Conservation (phyloP, 495 filamentous ascomycete genomes). For the Chaetomidium leptoderma region DNA sequence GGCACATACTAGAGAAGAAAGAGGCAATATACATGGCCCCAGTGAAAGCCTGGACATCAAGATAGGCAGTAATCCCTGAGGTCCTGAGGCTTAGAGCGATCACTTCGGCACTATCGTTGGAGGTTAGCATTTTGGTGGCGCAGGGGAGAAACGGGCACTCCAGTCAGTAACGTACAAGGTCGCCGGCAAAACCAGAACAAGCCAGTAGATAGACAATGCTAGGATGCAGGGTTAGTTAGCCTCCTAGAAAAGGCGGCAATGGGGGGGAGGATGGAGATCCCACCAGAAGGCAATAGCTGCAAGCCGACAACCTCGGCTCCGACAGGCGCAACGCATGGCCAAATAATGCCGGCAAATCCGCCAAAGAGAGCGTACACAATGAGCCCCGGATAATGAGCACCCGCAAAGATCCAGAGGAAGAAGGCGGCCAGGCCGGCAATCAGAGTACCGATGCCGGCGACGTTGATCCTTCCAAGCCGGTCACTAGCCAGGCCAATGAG, state of each 20-base stretch:
- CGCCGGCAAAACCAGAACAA: slow-evolving; percentile 64
- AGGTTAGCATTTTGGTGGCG: background rate
- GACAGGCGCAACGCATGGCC: slow-evolving; percentile 69
- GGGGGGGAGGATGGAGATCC: background rate
- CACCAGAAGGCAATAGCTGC: slow-evolving; percentile 61
- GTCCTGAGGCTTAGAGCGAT: slow-evolving; percentile 66
- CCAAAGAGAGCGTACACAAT: slow-evolving; percentile 71
- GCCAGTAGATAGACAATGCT: slow-evolving; percentile 70
- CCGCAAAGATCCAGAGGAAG: slow-evolving; percentile 63
- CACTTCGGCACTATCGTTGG: slow-evolving; percentile 50
- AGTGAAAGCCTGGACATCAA: slow-evolving; percentile 41
- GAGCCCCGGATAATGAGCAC: slow-evolving; percentile 59
- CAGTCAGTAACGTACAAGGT: slow-evolving; percentile 54
- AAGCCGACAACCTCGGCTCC: slow-evolving; percentile 75
- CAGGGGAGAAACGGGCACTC: too few relatives aligned
- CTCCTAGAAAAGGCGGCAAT: background rate
- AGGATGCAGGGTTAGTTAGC: background rate
- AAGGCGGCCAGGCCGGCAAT: slow-evolving; percentile 57
- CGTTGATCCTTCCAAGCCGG: slow-evolving; percentile 60
- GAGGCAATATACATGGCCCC: slow-evolving; percentile 37
- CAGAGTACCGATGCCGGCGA: slow-evolving; percentile 57
- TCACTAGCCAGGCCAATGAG: slow-evolving; percentile 66
- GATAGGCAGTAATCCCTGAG: slow-evolving; percentile 37
- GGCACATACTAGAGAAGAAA: slow-evolving; percentile 36
- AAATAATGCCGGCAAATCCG: slow-evolving; percentile 66